phyloP scores from a whole-genome alignment of 306 rosid genomes.

The Hippophae rhamnoides region DNA sequence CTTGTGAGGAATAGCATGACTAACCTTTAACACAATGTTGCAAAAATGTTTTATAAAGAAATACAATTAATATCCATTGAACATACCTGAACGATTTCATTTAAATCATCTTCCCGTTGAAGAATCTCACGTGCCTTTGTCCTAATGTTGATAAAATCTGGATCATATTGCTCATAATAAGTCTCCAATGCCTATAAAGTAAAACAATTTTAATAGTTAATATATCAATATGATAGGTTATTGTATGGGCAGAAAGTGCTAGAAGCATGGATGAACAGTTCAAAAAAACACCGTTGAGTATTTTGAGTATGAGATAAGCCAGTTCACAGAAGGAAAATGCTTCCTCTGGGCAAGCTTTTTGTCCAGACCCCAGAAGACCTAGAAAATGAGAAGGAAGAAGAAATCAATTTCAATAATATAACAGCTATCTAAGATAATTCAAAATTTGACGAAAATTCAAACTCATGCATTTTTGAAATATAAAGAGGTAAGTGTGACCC shows the following conservation, averaged over 20 bases:
- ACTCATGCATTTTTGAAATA: background rate
- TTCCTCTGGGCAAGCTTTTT: constrained; percentile 99
- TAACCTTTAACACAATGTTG: no score
- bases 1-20: no score
- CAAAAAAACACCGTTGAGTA: constrained; percentile 63
- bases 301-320: constrained; percentile 98
- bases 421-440: background rate
- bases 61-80: background rate
- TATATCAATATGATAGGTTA: background rate
- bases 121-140: constrained; percentile 97
- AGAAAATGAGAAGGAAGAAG: constrained; percentile 11
- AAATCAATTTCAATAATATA: background rate
- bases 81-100: constrained; percentile 93
- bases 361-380: constrained; percentile 99
- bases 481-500: background rate
- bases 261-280: constrained; percentile 7
- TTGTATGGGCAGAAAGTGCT: background rate
- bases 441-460: background rate
- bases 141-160: constrained; percentile 94
- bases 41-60: background rate
- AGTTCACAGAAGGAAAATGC: constrained; percentile 98
- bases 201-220: constrained; percentile 2
- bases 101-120: constrained; percentile 96
- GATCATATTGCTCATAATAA: constrained; percentile 91
- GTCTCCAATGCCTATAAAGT: constrained; percentile 75